Base-by-base conservation (phyloP, 495 filamentous ascomycete genomes). In the Penicillium arizonense region DNA sequence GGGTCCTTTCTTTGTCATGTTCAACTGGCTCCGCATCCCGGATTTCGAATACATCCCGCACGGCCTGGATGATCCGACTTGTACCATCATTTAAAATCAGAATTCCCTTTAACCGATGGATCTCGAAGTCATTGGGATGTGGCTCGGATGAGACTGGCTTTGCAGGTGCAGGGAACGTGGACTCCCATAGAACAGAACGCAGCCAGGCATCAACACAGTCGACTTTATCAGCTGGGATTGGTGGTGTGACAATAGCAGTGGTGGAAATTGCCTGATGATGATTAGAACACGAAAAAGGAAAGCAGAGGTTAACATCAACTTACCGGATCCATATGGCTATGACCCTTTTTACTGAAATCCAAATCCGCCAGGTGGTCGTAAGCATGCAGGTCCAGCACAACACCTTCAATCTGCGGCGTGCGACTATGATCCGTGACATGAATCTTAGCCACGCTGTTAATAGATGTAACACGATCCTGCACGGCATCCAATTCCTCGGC, bases 31-130 rank as follows among this genome's bases (percentile, higher is more conserved):
- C 68, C 12, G 75, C 74, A 50, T 96, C 90, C 30, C 89, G 77
- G 14, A 97, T 88, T 62, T 97, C 94, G 64, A 97, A 98, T 7
- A 96, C 77, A 49, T 97, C 93, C 30, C 93, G 76, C 3, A 98
- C 94, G 14, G 92, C 94, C 65, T 98, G 94, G 5, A 97, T 79
- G 56, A 97, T 82, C 62, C 86, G 87, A 28, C 77, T 77, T 3
- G 69, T 69, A 0, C 89, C 90, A 55, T 87, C 77, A 1, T 74
- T 57, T 6, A 87, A 64, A 0, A 75, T 67, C 4, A 96, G 51
- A 16, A 87, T 84, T 8, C 90, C 92, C 68, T 98, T 98, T 26
- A 91, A 59, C 4, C 94, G 82, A 64, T 98, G 91, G 28, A 98
- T 84, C 52, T 95, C 89, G 51, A 78, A 91, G 58, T 50, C 50